Conservation (phyloP, 2,329 filamentous ascomycete genomes). For the Rasamsonia emersonii region DNA sequence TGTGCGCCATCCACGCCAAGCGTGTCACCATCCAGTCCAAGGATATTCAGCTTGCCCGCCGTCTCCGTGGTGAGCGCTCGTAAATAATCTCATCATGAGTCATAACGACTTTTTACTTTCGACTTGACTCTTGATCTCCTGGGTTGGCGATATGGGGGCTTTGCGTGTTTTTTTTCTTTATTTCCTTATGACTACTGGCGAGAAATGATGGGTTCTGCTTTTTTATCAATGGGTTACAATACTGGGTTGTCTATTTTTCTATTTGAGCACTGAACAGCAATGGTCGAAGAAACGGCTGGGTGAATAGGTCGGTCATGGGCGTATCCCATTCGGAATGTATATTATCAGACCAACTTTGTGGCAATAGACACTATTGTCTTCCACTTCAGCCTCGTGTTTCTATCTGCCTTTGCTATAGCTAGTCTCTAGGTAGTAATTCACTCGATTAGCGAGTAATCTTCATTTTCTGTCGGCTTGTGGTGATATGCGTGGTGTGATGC, state of each 20-base stretch:
- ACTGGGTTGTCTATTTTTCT: slow-evolving; percentile 14
- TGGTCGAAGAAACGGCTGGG: slow-evolving; percentile 8
- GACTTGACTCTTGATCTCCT: slow-evolving; percentile 21
- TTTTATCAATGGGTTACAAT: slow-evolving; percentile 31
- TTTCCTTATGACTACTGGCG: slow-evolving; percentile 33
- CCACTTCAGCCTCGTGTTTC: slow-evolving; percentile 17
- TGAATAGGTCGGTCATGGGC: slow-evolving; percentile 7
- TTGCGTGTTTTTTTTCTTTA: slow-evolving; percentile 19
- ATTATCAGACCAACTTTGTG: slow-evolving; percentile 12
- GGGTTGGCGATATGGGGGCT: slow-evolving; percentile 35
- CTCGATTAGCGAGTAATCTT: too few relatives aligned
- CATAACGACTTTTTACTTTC: slow-evolving; percentile 17
- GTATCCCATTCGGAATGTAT: slow-evolving; percentile 9
- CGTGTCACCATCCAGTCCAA: slow-evolving; percentile 92
- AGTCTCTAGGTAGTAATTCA: too few relatives aligned
- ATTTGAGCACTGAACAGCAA: slow-evolving; percentile 9
- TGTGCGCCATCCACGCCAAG: slow-evolving; percentile 98
- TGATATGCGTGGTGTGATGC: too few relatives aligned
- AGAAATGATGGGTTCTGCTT: slow-evolving; percentile 36
- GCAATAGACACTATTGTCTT: slow-evolving; percentile 9
- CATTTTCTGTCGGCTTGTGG: too few relatives aligned
- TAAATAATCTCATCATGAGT: slow-evolving; percentile 35
- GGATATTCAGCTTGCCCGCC: slow-evolving; percentile 93
- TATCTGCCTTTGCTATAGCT: slow-evolving; percentile 21
- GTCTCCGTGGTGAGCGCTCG: slow-evolving; percentile 89